These are phyloP conservation scores for Cymbopogon citratus DNA, from an alignment of 176 grass and related monocot species.

Conservation along the genomic window DNA sequence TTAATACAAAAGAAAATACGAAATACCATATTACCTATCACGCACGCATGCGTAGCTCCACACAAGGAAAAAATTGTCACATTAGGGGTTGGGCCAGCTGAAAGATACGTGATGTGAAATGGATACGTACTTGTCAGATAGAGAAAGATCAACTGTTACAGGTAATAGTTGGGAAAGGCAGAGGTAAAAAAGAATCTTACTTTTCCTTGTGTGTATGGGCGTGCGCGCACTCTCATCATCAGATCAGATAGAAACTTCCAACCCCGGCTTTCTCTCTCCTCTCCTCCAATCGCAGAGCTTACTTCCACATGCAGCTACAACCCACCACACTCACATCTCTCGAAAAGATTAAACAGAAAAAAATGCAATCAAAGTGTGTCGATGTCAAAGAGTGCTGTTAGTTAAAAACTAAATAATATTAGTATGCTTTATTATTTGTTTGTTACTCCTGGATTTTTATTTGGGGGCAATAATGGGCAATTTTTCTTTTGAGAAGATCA, in stretches of 20 bases:
- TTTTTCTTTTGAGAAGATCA: neutral
- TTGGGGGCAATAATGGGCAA: neutral
- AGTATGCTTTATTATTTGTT: neutral
- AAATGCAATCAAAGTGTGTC: neutral
- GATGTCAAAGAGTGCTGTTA: conserved; percentile 1
- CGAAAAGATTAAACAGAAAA: neutral
- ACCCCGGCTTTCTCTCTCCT: neutral
- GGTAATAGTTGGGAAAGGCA: neutral
- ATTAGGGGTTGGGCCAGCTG: no score
- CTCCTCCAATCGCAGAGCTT: conserved; percentile 25
- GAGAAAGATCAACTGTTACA: neutral
- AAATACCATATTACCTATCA: no score
- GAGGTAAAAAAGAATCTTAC: conserved; percentile 8
- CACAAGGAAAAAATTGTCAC: no score
- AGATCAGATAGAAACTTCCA: neutral
- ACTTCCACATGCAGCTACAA: conserved; percentile 18
- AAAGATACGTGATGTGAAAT: neutral
- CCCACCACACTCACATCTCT: neutral
- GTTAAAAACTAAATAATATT: neutral
- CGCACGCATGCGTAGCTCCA: no score
- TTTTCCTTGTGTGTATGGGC: no score
- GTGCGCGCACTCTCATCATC: neutral
- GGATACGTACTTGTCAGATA: neutral
- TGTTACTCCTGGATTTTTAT: neutral
- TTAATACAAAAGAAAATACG: no score